Conservation (phyloP, 805 yeast species). For the Scheffersomyces lignosus region DNA sequence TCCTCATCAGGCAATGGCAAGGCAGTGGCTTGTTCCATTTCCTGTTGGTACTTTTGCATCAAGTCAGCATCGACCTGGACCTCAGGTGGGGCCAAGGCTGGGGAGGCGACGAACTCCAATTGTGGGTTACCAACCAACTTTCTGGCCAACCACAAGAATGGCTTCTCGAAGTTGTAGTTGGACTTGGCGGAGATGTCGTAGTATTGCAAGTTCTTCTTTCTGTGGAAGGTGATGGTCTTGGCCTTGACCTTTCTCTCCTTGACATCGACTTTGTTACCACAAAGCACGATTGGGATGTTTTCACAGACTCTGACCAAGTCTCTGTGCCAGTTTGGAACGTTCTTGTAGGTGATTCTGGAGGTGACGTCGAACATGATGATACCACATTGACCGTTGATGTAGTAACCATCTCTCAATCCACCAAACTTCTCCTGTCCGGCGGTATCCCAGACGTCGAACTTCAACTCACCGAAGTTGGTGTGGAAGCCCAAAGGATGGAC, state of each 20-base stretch:
- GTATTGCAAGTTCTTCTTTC: constrained; percentile 99
- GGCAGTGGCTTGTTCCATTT: constrained; percentile 99
- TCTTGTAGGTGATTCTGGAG: constrained; percentile 98
- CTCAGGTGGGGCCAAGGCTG: constrained; percentile 99
- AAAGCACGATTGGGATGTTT: constrained; percentile 97
- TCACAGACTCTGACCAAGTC: constrained; percentile 99
- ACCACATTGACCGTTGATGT: constrained; percentile 99
- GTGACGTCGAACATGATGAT: constrained; percentile 99
- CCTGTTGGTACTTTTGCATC: constrained; percentile 98
- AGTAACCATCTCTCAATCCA: constrained; percentile 99
- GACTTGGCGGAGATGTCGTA: constrained; percentile 99
- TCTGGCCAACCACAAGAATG: constrained; percentile 99
- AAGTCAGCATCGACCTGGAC: constrained; percentile 94
- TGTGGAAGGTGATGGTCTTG: constrained; percentile 99
- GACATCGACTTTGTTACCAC: constrained; percentile 99
- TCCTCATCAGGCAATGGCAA: constrained; percentile 99
- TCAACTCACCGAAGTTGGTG: constrained; percentile 98
- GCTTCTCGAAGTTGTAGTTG: constrained; percentile 99
- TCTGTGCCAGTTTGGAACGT: constrained; percentile 99
- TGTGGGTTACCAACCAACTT: constrained; percentile 97
- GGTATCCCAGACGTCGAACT: constrained; percentile 99
- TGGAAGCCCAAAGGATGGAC: constrained; percentile 97
- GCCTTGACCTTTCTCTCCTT: constrained; percentile 99
- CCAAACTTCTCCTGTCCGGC: constrained; percentile 99
- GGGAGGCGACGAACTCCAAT: constrained; percentile 97